A percentile compares a stretch with the other conserved stretches of the same genome.
Evolutionary conservation across 2,329 filamentous ascomycete species (phyloP).

Genomic region (Cladosporium colombiae): DNA sequence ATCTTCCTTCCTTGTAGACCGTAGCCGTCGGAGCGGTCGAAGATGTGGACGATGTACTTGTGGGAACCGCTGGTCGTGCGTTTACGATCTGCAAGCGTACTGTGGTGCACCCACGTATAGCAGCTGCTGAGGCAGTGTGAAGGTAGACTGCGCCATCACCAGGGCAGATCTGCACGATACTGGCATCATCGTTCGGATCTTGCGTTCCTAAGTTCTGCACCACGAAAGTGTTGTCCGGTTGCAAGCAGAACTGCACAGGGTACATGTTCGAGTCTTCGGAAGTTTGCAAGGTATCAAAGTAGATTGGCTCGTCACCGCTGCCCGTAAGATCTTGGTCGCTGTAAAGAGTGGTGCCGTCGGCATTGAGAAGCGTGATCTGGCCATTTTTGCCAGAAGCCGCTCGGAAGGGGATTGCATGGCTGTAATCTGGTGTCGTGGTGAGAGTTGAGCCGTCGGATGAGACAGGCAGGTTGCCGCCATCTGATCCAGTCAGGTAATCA

Average conservation of each 20-base stretch:
- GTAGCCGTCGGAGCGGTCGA: neutral
- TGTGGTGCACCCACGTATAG: neutral
- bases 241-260: constrained; percentile 7
- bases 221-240: constrained; percentile 2
- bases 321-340: constrained; percentile 3
- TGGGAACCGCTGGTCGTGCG: neutral
- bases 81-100: neutral
- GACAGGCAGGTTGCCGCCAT: neutral
- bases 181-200: neutral
- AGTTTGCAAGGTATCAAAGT: neutral
- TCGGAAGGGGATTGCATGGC: neutral
- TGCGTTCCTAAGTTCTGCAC: neutral
- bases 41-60: neutral
- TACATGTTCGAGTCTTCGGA: neutral
- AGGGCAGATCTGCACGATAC: constrained; percentile 7
- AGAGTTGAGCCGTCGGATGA: neutral
- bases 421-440: neutral
- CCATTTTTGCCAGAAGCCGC: neutral
- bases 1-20: neutral
- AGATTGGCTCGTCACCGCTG: neutral
- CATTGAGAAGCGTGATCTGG: neutral
- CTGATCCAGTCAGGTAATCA: neutral
- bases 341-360: neutral
- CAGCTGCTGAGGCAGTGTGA: neutral
- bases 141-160: neutral